Evolutionary conservation across 441 rosid species (phyloP).

Genomic region (Dalechampia spathulata): DNA sequence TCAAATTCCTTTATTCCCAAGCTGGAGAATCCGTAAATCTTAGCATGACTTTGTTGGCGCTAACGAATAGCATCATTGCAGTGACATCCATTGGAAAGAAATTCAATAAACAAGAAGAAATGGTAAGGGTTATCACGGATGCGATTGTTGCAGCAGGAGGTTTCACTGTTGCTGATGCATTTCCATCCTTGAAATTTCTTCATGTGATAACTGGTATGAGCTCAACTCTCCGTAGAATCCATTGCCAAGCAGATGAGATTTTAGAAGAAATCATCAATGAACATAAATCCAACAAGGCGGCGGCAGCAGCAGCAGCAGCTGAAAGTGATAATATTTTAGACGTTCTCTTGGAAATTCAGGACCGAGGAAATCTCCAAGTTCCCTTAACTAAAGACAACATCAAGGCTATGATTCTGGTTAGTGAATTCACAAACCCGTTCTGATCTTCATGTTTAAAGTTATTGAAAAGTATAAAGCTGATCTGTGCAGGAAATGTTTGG

Average conservation of each 20-base stretch:
- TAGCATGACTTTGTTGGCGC: background rate
- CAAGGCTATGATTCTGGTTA: background rate
- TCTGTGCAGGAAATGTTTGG: background rate
- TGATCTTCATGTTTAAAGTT: too few relatives aligned
- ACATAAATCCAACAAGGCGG: background rate
- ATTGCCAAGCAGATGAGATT: background rate
- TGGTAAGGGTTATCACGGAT: background rate
- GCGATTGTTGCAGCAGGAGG: constrained; percentile 2
- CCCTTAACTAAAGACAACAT: background rate
- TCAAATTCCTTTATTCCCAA: background rate
- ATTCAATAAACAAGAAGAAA: background rate
- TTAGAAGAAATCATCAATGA: constrained; percentile 3
- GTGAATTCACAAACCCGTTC: too few relatives aligned
- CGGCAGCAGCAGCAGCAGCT: background rate
- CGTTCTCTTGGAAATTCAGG: constrained; percentile 8
- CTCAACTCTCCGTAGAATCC: background rate
- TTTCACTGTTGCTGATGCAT: constrained; percentile 7
- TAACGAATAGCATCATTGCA: background rate
- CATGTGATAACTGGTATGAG: background rate
- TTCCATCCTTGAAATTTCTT: constrained; percentile 1
- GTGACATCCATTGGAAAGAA: background rate
- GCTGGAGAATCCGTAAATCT: background rate
- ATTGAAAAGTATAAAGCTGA: background rate
- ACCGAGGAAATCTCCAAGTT: background rate
- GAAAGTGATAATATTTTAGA: background rate